Evolutionary conservation across 2,329 filamentous ascomycete genomes (phyloP).

Genomic region (Aspergillus pseudonomiae): DNA sequence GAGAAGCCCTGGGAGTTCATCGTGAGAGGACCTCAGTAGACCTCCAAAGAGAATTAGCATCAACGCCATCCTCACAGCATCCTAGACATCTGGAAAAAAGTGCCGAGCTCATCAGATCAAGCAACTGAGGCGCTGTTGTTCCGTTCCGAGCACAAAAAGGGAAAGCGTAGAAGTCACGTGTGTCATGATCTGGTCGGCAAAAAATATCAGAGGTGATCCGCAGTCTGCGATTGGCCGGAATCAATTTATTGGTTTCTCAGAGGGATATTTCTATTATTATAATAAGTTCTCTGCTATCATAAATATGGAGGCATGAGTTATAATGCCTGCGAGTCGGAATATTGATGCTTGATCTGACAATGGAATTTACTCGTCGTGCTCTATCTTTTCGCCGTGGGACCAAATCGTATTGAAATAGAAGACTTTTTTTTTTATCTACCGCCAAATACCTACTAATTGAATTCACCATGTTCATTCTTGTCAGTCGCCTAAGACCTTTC

Average conservation of each 20-base stretch:
- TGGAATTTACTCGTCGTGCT: slow-evolving; percentile 17
- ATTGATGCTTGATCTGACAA: slow-evolving; percentile 15
- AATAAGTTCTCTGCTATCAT: slow-evolving; percentile 10
- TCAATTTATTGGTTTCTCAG: slow-evolving; percentile 3
- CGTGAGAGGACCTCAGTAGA: slow-evolving; percentile 25
- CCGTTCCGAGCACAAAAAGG: slow-evolving; percentile 25
- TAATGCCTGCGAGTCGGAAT: slow-evolving; percentile 1
- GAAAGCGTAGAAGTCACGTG: slow-evolving; percentile 18
- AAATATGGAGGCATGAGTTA: slow-evolving; percentile 2
- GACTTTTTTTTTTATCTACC: slow-evolving; percentile 6
- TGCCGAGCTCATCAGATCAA: slow-evolving; percentile 4
- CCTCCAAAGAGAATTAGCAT: slow-evolving; percentile 29
- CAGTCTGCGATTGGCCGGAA: slow-evolving; percentile 25
- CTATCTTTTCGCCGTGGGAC: slow-evolving; percentile 11
- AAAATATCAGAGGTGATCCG: slow-evolving; percentile 22
- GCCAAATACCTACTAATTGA: slow-evolving; percentile 1
- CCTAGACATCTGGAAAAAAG: slow-evolving; percentile 11
- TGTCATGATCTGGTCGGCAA: background rate
- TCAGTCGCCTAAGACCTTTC: slow-evolving; percentile 36
- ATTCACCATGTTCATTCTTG: slow-evolving; percentile 54
- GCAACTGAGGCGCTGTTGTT: slow-evolving; percentile 19
- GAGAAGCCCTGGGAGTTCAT: slow-evolving; percentile 50
- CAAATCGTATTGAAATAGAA: slow-evolving; percentile 14
- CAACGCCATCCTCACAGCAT: slow-evolving; percentile 32
- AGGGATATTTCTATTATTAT: background rate